Base-by-base conservation (phyloP, 352 stramenopile species). In the Phytophthora megakarya region DNA sequence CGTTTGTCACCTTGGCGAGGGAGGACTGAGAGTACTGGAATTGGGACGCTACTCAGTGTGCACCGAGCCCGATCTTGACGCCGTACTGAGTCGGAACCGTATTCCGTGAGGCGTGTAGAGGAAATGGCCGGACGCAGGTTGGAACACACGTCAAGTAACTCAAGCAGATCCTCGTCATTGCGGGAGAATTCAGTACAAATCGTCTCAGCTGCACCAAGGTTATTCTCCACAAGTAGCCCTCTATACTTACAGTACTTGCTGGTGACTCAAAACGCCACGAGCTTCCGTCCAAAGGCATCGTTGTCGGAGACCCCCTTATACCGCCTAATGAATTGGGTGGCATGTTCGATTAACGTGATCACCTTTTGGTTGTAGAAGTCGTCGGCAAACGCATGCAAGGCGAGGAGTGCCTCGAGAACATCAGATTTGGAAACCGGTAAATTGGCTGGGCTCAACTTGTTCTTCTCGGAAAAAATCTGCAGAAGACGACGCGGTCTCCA, bases 221-320 rank as follows among this genome's bases (percentile, higher is more conserved):
- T 45, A 2, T 21, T 15, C 5, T 45, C 21, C 1, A 68, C 25
- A 0, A 59, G 7, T 11, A 40, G 28, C 11, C 61, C 35, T 5
- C 61, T 26, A 43, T 54, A 63, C 37, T 47, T 57, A 38, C 51
- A 28, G 32, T 49, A 53, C 19, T 68, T 68, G 3, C 23, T 68
- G 3, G 45, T 58, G 1, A 68, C 51, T 37, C 44, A 68, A 26
- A 52, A 57, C 1, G 59, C 44, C 18, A 61, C 38, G 3, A 61
- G 28, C 15, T 57, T 67, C 50, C 49, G 57, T 1, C 42, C 42
- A 3, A 39, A 21, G 0, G n/a, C 15, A 18, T 67, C 50, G 11
- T 30, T 44, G 9, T 61, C 50, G 3, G 32, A 2, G 3, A 45
- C 13, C 3, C 33, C 49, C 22, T 16, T 51, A 23, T 61, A 67